Percentiles rank a stretch among this genome's conserved stretches.
phyloP scores from a whole-genome alignment of 108 stramenopile genomes.

The Schizochytrium sp. region DNA sequence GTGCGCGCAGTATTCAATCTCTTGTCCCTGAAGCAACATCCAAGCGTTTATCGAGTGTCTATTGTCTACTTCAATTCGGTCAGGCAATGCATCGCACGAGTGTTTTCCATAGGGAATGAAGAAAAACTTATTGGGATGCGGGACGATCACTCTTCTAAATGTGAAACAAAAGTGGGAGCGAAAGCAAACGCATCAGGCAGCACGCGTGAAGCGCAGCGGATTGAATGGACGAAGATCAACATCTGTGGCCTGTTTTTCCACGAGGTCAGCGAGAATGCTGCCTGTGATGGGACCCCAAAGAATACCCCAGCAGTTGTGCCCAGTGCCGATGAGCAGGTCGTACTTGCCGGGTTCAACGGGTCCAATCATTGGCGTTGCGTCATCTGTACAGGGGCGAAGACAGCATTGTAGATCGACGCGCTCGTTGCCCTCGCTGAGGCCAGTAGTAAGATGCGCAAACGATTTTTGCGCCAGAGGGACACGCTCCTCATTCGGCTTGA shows the following conservation, averaged over 20 bases:
- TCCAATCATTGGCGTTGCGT: slow-evolving; percentile 86
- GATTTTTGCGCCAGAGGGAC: slow-evolving; percentile 63
- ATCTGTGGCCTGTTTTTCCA: slow-evolving; percentile 59
- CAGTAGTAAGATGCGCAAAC: slow-evolving; percentile 62
- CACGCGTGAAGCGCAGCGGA: slow-evolving; percentile 32
- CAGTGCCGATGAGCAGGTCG: slow-evolving; percentile 80
- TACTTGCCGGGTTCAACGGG: slow-evolving; percentile 55
- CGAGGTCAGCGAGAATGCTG: slow-evolving; percentile 69
- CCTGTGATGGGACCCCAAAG: slow-evolving; percentile 90
- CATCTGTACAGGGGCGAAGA: slow-evolving; percentile 64
- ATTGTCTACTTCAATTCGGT: too few species aligned
- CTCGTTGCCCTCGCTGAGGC: slow-evolving; percentile 30
- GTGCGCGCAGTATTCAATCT: too few species aligned
- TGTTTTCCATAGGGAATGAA: too few species aligned
- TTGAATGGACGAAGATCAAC: slow-evolving; percentile 36
- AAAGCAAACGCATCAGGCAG: too few species aligned
- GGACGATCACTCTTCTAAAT: too few species aligned
- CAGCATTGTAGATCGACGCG: slow-evolving; percentile 37
- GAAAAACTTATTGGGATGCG: too few species aligned
- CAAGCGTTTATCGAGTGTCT: too few species aligned
- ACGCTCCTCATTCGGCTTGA: slow-evolving; percentile 63
- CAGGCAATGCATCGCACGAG: too few species aligned
- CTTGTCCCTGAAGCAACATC: too few species aligned
- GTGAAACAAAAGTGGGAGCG: too few species aligned
- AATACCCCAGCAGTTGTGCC: slow-evolving; percentile 96